These are phyloP conservation scores for Pythium brachiatum DNA, from an alignment of 352 stramenopile genomes.

Conservation along the genomic window DNA sequence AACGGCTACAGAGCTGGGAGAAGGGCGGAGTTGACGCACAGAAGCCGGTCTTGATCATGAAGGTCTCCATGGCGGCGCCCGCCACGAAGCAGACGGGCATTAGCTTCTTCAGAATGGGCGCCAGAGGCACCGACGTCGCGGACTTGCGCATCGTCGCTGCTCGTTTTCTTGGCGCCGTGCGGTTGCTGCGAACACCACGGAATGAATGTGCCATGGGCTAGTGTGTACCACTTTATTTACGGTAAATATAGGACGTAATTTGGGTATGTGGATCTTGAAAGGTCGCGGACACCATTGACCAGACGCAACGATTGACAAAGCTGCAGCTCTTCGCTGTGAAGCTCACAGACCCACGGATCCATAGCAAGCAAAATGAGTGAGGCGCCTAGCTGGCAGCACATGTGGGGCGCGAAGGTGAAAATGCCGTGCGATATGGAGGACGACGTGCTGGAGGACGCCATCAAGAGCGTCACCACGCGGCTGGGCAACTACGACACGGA, in stretches of 20 bases:
- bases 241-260: background rate
- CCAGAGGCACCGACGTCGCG: conserved; percentile 39
- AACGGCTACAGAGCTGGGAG: background rate
- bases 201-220: background rate
- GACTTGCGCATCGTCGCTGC: conserved; percentile 5
- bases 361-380: conserved; percentile 56
- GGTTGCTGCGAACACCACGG: background rate
- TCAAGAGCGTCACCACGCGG: conserved; percentile 67
- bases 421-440: conserved; percentile 90
- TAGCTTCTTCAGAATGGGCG: conserved; percentile 78
- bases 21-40: conserved; percentile 43
- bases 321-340: conserved; percentile 1
- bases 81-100: conserved; percentile 84
- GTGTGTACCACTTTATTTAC: background rate
- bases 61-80: conserved; percentile 79
- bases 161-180: background rate
- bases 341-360: background rate
- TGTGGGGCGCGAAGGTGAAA: conserved; percentile 86
- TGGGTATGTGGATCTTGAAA: background rate
- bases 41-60: conserved; percentile 90
- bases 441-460: conserved; percentile 83
- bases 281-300: background rate
- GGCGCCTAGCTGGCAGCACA: conserved; percentile 81
- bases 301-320: background rate
- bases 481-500: conserved; percentile 74